Evolutionary conservation across 192 early-diverging fungal genomes (phyloP), one percentile per base, ranked within the genome.

Genomic region (Podila verticillata): DNA sequence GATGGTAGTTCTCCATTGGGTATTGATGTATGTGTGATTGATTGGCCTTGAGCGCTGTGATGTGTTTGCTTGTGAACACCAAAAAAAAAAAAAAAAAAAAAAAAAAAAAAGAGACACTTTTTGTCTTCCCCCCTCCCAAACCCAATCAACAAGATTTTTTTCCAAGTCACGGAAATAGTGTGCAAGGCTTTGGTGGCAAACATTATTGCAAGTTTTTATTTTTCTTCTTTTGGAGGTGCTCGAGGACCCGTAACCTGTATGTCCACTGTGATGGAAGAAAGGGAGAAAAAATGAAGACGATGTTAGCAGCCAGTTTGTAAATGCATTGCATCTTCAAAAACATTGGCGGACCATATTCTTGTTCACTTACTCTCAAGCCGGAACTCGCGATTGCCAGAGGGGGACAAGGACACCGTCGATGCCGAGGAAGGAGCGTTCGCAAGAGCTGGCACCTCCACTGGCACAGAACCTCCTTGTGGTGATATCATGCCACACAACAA

Each of bases 1-100:
- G 68, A 29, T 77, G 68, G 58, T 77, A 77, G 62, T 77, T 77
- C 63, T 77, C 74, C 74, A 77, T 77, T 44, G 39, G 39, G 15
- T 44, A 17, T 44, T 44, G 39, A 17, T 44, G 39, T 44, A 17
- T 44, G 39, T 44, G 12, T 44, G 12, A 44, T 44, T 44, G 39
- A 44, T 44, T 44, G 13, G 39, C 15, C 10, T 44, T 15, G 15
- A 44, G 39, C n/a, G n/a, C n/a, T n/a, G n/a, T 44, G 15, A 44
- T 17, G 39, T 17, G 39, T 44, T 39, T 44, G 39, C 10, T 0
- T 39, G 32, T 34, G 6, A 5, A 6, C n/a, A n/a, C n/a, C n/a
- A 34, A 34, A 5, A 34, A 34, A 34, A 6, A 34, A 34, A 8
- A 8, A 8, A 35, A n/a, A 34, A 5, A 6, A 34, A 34, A 5